Percentiles rank a stretch among this genome's conserved stretches.
Evolutionary conservation across 257 asterid species (phyloP).

Genomic region (Solanum verrucosum): DNA sequence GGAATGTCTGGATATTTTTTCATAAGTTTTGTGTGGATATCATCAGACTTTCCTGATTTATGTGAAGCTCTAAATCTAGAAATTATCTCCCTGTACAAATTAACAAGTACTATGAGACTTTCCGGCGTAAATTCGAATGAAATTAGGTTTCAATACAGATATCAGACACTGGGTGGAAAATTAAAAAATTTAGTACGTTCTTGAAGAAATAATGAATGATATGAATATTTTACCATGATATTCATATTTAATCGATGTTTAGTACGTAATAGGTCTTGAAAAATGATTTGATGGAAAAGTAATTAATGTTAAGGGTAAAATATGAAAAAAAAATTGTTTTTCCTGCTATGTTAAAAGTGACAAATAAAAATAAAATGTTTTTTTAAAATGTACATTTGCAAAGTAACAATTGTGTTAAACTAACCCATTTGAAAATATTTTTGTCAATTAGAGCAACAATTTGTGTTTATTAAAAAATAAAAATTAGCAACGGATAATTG

Average conservation of each 20-base stretch:
- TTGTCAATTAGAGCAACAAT: neutral
- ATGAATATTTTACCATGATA: neutral
- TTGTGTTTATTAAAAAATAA: neutral
- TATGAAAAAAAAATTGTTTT: too few species aligned
- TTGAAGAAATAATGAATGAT: neutral
- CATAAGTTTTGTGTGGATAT: conserved; percentile 1
- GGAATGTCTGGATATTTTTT: neutral
- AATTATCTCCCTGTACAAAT: neutral
- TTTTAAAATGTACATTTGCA: neutral
- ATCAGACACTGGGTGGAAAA: neutral
- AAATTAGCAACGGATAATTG: neutral
- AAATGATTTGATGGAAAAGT: neutral
- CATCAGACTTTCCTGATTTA: neutral
- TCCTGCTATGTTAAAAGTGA: too few species aligned
- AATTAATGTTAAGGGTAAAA: too few species aligned
- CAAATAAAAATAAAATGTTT: too few species aligned
- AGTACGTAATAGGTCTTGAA: neutral
- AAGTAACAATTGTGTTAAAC: neutral
- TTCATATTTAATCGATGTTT: too few species aligned
- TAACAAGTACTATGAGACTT: neutral
- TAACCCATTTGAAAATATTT: neutral
- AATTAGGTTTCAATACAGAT: neutral
- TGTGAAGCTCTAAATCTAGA: neutral
- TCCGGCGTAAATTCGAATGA: neutral
- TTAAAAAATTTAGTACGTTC: too few species aligned